These are phyloP conservation scores for Penstemon eatonii DNA, from an alignment of 257 asterid species.

Conservation along the genomic window DNA sequence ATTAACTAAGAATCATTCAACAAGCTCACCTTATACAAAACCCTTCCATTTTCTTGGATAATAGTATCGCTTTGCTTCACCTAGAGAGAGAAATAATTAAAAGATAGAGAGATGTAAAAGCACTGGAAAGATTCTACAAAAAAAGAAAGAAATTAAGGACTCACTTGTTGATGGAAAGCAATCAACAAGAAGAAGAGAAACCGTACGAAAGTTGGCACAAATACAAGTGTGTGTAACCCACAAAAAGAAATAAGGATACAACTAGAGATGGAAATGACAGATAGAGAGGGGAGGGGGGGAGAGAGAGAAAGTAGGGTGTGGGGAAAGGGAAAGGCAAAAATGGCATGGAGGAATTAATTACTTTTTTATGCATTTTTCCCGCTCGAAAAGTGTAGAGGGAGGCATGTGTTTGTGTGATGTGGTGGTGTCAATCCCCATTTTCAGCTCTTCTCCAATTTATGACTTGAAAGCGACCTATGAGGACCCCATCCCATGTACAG, in stretches of 20 bases:
- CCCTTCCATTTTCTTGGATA: conserved; percentile 21
- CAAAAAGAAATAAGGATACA: neutral
- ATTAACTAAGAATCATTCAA: neutral
- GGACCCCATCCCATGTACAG: conserved; percentile 23
- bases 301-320: conserved; percentile 16
- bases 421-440: conserved; percentile 34
- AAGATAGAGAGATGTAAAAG: neutral
- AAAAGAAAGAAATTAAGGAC: conserved; percentile 18
- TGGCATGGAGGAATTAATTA: conserved; percentile 8
- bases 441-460: conserved; percentile 39
- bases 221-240: neutral
- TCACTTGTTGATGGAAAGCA: conserved; percentile 19
- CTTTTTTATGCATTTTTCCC: conserved; percentile 13
- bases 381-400: conserved; percentile 13
- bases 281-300: conserved; percentile 17
- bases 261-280: conserved; percentile 14
- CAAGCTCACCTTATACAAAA: conserved; percentile 12
- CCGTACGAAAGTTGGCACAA: neutral
- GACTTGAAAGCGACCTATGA: conserved; percentile 46
- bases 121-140: neutral
- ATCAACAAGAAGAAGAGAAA: neutral
- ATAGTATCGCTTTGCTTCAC: conserved; percentile 17
- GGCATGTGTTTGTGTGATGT: conserved; percentile 11
- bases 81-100: neutral
- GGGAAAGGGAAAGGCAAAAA: conserved; percentile 23